Evolutionary conservation across 805 yeast species (phyloP).

Genomic region (Candida taoyuanica): DNA sequence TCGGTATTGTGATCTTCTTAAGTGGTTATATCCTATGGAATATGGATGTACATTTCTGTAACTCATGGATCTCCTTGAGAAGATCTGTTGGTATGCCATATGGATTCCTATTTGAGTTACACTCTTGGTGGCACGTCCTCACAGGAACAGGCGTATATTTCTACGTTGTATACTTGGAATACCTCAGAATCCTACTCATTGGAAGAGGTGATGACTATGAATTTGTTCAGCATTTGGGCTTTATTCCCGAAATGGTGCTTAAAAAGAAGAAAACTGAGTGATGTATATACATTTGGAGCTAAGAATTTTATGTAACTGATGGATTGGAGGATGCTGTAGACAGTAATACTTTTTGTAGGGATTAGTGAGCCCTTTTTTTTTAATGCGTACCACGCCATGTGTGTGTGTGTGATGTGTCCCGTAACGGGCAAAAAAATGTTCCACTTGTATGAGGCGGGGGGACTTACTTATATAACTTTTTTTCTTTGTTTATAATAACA

Average conservation of each 20-base stretch:
- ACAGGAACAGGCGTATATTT: constrained; percentile 86
- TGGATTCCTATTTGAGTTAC: constrained; percentile 84
- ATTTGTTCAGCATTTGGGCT: constrained; percentile 53
- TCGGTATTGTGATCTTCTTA: constrained; percentile 60
- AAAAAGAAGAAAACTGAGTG: too few species aligned
- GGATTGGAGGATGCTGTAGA: too few species aligned
- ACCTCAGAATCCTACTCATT: constrained; percentile 61
- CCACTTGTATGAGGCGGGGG: too few species aligned
- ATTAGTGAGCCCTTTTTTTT: too few species aligned
- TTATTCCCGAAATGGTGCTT: constrained; percentile 48
- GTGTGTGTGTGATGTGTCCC: too few species aligned
- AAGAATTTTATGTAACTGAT: too few species aligned
- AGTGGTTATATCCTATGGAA: constrained; percentile 86
- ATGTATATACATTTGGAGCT: too few species aligned
- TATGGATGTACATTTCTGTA: constrained; percentile 77
- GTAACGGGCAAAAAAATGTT: too few species aligned
- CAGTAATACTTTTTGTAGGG: too few species aligned
- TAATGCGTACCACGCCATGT: too few species aligned
- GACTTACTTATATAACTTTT: too few species aligned
- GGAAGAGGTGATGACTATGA: constrained; percentile 52
- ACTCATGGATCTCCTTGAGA: constrained; percentile 50
- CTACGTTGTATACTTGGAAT: constrained; percentile 75
- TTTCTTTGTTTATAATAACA: too few species aligned
- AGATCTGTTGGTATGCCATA: constrained; percentile 73
- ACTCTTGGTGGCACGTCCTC: constrained; percentile 96